These are phyloP conservation scores for Chrysosporium keratinophilum DNA, from an alignment of 2,329 filamentous ascomycete species.

Conservation along the genomic window DNA sequence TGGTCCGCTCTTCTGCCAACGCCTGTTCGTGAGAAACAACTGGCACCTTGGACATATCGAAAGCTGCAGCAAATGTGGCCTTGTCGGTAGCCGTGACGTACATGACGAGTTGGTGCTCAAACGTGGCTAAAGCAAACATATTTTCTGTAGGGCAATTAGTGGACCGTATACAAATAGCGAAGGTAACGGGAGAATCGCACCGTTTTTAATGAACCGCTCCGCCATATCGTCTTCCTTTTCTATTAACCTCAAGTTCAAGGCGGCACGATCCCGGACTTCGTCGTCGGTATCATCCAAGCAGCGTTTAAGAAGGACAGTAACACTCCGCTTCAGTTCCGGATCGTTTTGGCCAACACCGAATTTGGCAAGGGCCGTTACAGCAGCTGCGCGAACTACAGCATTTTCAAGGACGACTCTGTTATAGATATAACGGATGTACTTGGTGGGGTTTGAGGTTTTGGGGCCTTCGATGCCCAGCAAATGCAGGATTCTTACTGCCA, in stretches of 20 bases:
- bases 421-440: slow-evolving; percentile 99
- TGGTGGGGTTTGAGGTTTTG: slow-evolving; percentile 88
- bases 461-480: slow-evolving; percentile 89
- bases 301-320: slow-evolving; percentile 79
- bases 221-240: slow-evolving; percentile 80
- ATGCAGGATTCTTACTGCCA: slow-evolving; percentile 89
- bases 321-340: slow-evolving; percentile 90
- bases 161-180: no score
- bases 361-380: slow-evolving; percentile 90
- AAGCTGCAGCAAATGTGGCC: slow-evolving; percentile 69
- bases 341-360: slow-evolving; percentile 97
- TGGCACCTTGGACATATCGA: slow-evolving; percentile 83
- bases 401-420: slow-evolving; percentile 97
- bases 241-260: slow-evolving; percentile 86
- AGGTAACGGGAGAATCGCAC: slow-evolving; percentile 39
- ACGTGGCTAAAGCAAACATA: slow-evolving; percentile 87
- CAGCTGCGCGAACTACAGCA: slow-evolving; percentile 85
- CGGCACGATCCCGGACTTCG: slow-evolving; percentile 90
- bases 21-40: slow-evolving; percentile 93
- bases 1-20: slow-evolving; percentile 87
- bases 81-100: slow-evolving; percentile 92
- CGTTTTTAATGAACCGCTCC: slow-evolving; percentile 82
- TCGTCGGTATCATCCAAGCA: slow-evolving; percentile 96
- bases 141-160: slow-evolving; percentile 50
- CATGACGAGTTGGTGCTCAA: slow-evolving; percentile 94